Percentiles rank a stretch among this genome's conserved stretches.
Evolutionary conservation across 2,329 filamentous ascomycete species (phyloP).

Genomic region (Bipolaris zeicola): DNA sequence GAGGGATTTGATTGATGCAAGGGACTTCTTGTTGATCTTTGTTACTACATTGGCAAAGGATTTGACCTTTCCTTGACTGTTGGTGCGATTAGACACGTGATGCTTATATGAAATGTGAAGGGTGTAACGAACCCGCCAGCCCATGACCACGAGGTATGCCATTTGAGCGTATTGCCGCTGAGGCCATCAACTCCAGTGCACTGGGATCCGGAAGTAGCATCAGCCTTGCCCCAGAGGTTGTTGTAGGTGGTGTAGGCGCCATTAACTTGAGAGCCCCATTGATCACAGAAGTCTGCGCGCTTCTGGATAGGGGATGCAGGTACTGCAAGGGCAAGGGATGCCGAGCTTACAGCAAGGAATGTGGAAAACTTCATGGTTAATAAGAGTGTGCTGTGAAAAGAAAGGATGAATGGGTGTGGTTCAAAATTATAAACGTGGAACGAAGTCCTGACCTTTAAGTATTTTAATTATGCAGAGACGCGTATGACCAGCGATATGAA

Average conservation of each 20-base stretch:
- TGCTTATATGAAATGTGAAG: not conserved
- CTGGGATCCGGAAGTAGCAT: conserved; percentile 53
- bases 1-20: conserved; percentile 50
- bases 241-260: conserved; percentile 46
- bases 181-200: conserved; percentile 53
- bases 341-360: conserved; percentile 32
- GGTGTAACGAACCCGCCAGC: conserved; percentile 43
- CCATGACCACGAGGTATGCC: conserved; percentile 55
- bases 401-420: not conserved
- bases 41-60: conserved; percentile 53
- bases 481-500: conserved; percentile 7
- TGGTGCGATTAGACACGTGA: conserved; percentile 4
- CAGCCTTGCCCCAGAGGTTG: conserved; percentile 53
- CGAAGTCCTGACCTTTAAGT: conserved; percentile 20
- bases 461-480: conserved; percentile 3
- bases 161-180: conserved; percentile 47
- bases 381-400: not conserved
- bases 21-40: conserved; percentile 37
- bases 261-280: conserved; percentile 37
- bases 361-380: conserved; percentile 40
- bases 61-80: conserved; percentile 46
- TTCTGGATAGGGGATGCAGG: conserved; percentile 37
- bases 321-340: conserved; percentile 36
- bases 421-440: not conserved
- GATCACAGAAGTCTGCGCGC: conserved; percentile 42